These are phyloP conservation scores for Fragosphaeria purpurea DNA, from an alignment of 2,329 filamentous ascomycete species.

Conservation along the genomic window DNA sequence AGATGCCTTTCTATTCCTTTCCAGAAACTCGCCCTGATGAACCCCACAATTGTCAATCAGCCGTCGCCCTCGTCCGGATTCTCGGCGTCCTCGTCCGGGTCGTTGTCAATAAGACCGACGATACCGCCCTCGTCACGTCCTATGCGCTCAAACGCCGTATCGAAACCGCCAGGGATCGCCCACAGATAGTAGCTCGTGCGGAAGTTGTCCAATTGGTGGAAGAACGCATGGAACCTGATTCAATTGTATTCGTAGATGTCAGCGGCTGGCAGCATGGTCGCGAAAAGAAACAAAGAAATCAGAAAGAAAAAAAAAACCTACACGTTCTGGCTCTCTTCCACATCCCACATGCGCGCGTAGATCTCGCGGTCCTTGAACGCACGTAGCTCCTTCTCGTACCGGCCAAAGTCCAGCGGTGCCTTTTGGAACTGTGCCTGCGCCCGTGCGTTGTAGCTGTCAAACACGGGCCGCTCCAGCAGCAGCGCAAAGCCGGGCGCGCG, in stretches of 20 bases:
- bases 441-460: conserved; percentile 76
- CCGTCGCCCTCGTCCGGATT: conserved; percentile 14
- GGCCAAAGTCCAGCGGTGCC: conserved; percentile 66
- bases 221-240: conserved; percentile 62
- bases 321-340: conserved; percentile 81
- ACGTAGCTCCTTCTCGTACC: conserved; percentile 67
- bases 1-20: too few relatives aligned
- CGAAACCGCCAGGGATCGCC: conserved; percentile 58
- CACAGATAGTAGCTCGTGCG: conserved; percentile 63
- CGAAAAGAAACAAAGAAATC: background rate
- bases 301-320: conserved; percentile 37
- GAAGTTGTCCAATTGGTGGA: conserved; percentile 70
- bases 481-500: conserved; percentile 87
- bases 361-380: conserved; percentile 90
- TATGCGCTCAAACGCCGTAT: conserved; percentile 42
- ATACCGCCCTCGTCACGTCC: conserved; percentile 31
- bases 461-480: conserved; percentile 82
- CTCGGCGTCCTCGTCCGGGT: conserved; percentile 42
- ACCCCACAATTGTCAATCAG: background rate
- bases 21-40: too few relatives aligned
- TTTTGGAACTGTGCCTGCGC: conserved; percentile 53
- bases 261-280: too few relatives aligned
- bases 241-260: too few relatives aligned
- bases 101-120: conserved; percentile 26
- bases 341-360: conserved; percentile 80